Base-by-base conservation (phyloP, 2,329 filamentous ascomycete species). In the Colletotrichum australisinense region DNA sequence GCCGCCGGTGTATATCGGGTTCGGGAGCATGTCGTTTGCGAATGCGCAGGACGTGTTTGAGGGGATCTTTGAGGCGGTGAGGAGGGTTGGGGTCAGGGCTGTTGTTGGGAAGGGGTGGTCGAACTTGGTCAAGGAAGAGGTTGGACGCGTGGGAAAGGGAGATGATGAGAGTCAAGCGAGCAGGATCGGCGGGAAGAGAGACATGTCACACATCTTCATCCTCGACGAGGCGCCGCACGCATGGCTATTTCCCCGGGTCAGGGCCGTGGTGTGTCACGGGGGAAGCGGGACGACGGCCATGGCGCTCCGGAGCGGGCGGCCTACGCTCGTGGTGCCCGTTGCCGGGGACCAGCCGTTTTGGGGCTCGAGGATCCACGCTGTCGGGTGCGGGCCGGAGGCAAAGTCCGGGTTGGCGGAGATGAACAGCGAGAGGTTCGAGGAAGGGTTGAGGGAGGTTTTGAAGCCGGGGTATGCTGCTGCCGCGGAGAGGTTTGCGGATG, bases 1-100 rank as follows among this genome's bases (percentile, higher is more conserved):
- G 22, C 76, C 75, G 52, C 77, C 79, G n/a, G 75, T 82, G 24
- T 82, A 81, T 71, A 78, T 82, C 67, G 80, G 80, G 8, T 82
- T 81, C 65, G 80, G 80, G 16, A 81, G 80, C 42, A 82, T 82
- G 67, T 74, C 78, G 1, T 80, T 81, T 4, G 63, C 60, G 32
- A 26, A 66, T 55, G 49, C 71, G 55, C 26, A 28, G 49, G 52
- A 24, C 2, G 52, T 64, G 3, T 73, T 72, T 19, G 52, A 55
- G 30, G 42, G 16, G 1, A 58, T 73, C 0, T 42, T 71, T 7
- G 62, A 58, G 19, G 71, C 38, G 26, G 22, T 42, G 32, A 26
- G 35, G 42, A 52, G 57, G 67, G 22, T 56, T 3, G 71, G 71
- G 2, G 56, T 67, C 16, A 55, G 71, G 28, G 67, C 32, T 12